These are phyloP conservation scores for Cornus florida DNA, from an alignment of 148 eudicot species.

Conservation along the genomic window DNA sequence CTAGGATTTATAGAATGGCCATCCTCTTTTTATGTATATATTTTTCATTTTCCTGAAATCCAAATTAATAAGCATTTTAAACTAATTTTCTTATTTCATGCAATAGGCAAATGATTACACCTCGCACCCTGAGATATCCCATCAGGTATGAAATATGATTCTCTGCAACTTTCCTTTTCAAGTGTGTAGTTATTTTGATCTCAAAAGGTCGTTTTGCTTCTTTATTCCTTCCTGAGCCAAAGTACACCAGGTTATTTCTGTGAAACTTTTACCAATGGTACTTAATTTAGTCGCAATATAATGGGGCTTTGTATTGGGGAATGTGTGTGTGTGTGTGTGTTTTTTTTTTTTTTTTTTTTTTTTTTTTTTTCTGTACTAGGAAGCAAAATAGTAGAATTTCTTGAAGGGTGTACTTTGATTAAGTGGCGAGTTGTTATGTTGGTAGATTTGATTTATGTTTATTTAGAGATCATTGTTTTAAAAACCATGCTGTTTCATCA, in stretches of 20 bases:
- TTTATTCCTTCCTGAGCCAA: not conserved
- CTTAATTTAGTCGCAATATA: not conserved
- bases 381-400: not conserved
- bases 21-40: not conserved
- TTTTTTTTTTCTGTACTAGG: not conserved
- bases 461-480: too few relatives aligned
- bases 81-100: constrained; percentile 19
- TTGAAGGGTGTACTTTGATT: not conserved
- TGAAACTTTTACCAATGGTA: not conserved
- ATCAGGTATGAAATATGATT: constrained; percentile 59
- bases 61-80: not conserved
- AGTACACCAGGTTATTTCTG: not conserved
- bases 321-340: not conserved
- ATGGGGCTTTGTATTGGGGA: not conserved
- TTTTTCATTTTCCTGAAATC: not conserved
- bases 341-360: too few relatives aligned
- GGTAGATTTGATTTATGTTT: too few relatives aligned
- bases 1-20: constrained; percentile 1
- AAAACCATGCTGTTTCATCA: too few relatives aligned
- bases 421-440: not conserved
- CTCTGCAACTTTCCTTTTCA: not conserved
- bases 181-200: constrained; percentile 5
- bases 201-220: not conserved
- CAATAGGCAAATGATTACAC: constrained; percentile 72
- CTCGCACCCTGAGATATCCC: constrained; percentile 76